Evolutionary conservation across 2,329 filamentous ascomycete species (phyloP), one percentile per base, ranked within the genome.

Genomic region (Akanthomyces lecanii): DNA sequence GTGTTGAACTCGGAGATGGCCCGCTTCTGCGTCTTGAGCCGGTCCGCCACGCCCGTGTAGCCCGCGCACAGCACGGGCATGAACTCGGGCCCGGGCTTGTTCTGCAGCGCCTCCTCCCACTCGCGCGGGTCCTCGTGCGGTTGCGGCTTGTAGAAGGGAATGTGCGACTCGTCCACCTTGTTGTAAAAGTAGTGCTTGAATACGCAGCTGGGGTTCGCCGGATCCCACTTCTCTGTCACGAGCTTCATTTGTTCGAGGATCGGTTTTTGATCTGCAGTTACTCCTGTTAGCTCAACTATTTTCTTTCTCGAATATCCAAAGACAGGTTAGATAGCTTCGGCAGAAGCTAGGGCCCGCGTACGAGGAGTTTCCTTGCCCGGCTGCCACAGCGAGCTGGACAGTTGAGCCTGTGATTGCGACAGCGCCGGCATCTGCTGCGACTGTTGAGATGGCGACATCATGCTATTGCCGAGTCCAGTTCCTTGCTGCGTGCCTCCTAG

Each of bases 181-280:
- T 95, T 95, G 81, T 95, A 96, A 74, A 95, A 91, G 79, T 94
- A 94, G 71, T 90, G 81, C 74, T 91, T 89, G 78, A 95, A 92
- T 33, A 84, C 85, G 69, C 89, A 92, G 71, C 85, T 86, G 25
- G 85, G 82, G 72, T 82, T 84, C 30, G 81, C 75, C 1, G 89
- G 87, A 65, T 90, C 82, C 91, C 91, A 95, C 77, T 93, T 92
- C 65, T 85, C 80, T 59, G 85, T 79, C 47, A 95, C 82, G 30
- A 86, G 80, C 65, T 82, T 80, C 73, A 93, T 90, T 73, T 94
- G 90, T 63, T 92, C 88, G 23, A 86, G 81, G 51, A 93, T 84
- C 54, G 87, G 85, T 73, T 92, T 92, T 72, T 92, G 88, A 68
- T 78, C 77, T 79, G 57, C 5, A 47, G 14, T n/a, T 12, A 8